Conservation (phyloP, 331 rosid genomes). For the Acacia concinna region DNA sequence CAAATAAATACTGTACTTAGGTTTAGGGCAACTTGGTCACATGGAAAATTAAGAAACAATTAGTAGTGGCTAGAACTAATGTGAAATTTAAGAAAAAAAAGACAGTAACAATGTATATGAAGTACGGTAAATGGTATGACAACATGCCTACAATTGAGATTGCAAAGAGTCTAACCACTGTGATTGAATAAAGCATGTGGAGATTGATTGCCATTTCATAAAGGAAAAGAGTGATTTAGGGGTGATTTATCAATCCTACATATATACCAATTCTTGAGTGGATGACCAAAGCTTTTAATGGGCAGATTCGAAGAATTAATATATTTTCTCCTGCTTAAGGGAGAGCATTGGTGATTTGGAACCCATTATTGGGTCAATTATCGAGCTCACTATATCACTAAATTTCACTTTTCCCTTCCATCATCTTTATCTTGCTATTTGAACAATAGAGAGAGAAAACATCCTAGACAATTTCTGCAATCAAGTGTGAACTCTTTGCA, state of each 20-base stretch:
- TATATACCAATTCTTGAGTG: not conserved
- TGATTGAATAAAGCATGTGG: not conserved
- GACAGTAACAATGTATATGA: not conserved
- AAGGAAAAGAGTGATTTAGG: not conserved
- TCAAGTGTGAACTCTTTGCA: not conserved
- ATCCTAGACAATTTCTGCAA: not conserved
- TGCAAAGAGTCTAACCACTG: not conserved
- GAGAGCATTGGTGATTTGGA: not conserved
- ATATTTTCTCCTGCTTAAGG: not conserved
- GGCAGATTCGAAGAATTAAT: not conserved
- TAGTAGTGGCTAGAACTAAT: not conserved
- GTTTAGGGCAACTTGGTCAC: not conserved
- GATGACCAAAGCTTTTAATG: not conserved
- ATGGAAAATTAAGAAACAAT: not conserved
- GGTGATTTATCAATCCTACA: not conserved
- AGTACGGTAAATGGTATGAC: not conserved
- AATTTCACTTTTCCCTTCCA: not conserved
- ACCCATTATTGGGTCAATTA: not conserved
- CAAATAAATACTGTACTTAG: not conserved
- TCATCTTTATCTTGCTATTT: not conserved
- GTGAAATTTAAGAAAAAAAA: not conserved
- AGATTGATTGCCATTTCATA: not conserved
- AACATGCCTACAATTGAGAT: not conserved
- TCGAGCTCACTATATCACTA: not conserved
- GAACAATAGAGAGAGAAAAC: not conserved